Base-by-base conservation (phyloP, 768 basidiomycete genomes). In the Tulasnella sp. region DNA sequence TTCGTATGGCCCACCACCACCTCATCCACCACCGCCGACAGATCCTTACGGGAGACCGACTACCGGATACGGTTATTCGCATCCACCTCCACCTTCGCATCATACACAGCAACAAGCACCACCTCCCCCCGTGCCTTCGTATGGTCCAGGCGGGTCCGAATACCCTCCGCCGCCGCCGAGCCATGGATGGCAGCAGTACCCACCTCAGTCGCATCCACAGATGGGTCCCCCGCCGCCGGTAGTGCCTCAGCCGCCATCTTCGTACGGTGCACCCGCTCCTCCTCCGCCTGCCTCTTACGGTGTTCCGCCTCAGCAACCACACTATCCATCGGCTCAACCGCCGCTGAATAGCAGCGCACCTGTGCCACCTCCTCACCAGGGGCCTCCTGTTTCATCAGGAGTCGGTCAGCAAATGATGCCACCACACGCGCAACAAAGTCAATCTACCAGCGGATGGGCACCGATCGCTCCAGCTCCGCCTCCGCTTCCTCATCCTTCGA, bases 21-120 rank as follows among this genome's bases (percentile, higher is more conserved):
- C 27, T 36, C 62, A 68, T 16, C 31, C 62, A 27, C 62, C 62
- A 36, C 62, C 62, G 18, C 62, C 62, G 27, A 68, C 62, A 12
- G 62, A 68, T 36, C 14, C 27, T 36, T 68, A 68, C 31, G 62
- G 62, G 27, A 68, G 62, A 68, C 62, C 62, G 2, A 68, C 62
- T 18, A 68, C 62, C 14, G 62, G 62, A 68, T 68, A 68, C 31
- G 62, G 62, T 8, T 68, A 68, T 36, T 36, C 62, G 18, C 62
- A 68, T 34, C 31, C 62, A 68, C 62, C 62, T 10, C 62, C 62
- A 34, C 62, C 62, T 68, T 27, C 62, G 62, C 62, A 68, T 68
- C 62, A 68, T 68, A 68, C 62, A 68, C 62, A 68, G 62, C 62
- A 68, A 34, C 62, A 68, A 68, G 62, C 62, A 36, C 62, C 62